Evolutionary conservation across 2,329 filamentous ascomycete genomes (phyloP).

Genomic region (Pseudogymnoascus sp.): DNA sequence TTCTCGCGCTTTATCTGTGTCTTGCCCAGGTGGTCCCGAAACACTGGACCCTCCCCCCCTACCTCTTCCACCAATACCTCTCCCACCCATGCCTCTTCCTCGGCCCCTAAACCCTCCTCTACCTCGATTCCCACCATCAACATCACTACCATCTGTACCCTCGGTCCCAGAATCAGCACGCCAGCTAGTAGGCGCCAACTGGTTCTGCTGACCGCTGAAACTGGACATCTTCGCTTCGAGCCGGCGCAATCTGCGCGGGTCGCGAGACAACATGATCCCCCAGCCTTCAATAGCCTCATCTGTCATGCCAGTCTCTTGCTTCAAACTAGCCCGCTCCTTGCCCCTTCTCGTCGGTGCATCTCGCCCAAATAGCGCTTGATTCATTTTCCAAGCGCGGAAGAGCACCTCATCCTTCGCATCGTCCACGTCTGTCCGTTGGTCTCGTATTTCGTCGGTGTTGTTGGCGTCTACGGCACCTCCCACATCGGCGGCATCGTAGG

Average conservation of each 20-base stretch:
- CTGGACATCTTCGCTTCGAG: constrained; percentile 63
- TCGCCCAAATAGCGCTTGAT: constrained; percentile 59
- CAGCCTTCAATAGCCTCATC: constrained; percentile 93
- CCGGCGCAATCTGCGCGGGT: constrained; percentile 57
- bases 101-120: constrained; percentile 36
- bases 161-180: constrained; percentile 43
- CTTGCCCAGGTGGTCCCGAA: constrained; percentile 54
- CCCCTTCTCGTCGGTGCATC: constrained; percentile 63
- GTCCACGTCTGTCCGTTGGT: constrained; percentile 27
- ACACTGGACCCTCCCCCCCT: constrained; percentile 48
- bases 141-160: constrained; percentile 49
- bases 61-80: constrained; percentile 43
- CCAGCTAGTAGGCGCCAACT: constrained; percentile 61
- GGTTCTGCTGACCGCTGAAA: constrained; percentile 58
- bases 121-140: constrained; percentile 36
- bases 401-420: constrained; percentile 61
- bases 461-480: constrained; percentile 72
- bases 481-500: constrained; percentile 87
- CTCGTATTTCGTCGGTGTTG: constrained; percentile 34
- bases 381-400: constrained; percentile 62
- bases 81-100: constrained; percentile 37
- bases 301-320: constrained; percentile 75
- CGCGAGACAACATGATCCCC: constrained; percentile 74
- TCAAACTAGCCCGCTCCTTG: constrained; percentile 53
- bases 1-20: constrained; percentile 62